Evolutionary conservation across 2,329 filamentous ascomycete species (phyloP).

Genomic region (Monascus ruber): DNA sequence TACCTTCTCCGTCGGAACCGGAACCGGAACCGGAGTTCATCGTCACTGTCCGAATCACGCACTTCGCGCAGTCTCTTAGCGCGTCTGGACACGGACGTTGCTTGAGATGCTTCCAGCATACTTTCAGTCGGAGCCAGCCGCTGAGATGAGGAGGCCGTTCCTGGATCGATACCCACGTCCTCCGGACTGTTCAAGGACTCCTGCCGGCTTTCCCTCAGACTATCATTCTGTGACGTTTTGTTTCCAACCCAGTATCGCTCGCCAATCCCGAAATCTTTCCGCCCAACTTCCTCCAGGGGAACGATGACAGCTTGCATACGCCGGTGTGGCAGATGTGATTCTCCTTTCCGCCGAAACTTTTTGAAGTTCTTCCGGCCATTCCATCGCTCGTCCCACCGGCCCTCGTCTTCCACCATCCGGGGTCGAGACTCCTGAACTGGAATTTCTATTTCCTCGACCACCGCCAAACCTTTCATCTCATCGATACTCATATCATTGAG

Average conservation of each 20-base stretch:
- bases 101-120: constrained; percentile 8
- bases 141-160: not conserved
- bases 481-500: constrained; percentile 58
- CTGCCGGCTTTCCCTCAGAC: constrained; percentile 17
- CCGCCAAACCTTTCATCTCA: constrained; percentile 60
- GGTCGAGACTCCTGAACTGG: constrained; percentile 20
- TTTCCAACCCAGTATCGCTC: constrained; percentile 59
- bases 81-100: constrained; percentile 8
- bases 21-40: constrained; percentile 46
- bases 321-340: constrained; percentile 23
- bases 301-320: constrained; percentile 52
- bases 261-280: constrained; percentile 61
- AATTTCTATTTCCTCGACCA: constrained; percentile 67
- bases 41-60: constrained; percentile 45
- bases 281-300: constrained; percentile 56
- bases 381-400: constrained; percentile 76
- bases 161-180: constrained; percentile 1
- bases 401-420: constrained; percentile 29
- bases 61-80: constrained; percentile 25
- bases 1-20: constrained; percentile 40
- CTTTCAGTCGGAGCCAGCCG: constrained; percentile 7
- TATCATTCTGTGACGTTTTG: constrained; percentile 15
- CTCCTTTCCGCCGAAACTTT: constrained; percentile 48
- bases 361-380: constrained; percentile 96
- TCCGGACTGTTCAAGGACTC: constrained; percentile 3